Evolutionary conservation across 176 grass and related monocot species (phyloP), one percentile per base, ranked within the genome.

Genomic region (Oryza nivara): DNA sequence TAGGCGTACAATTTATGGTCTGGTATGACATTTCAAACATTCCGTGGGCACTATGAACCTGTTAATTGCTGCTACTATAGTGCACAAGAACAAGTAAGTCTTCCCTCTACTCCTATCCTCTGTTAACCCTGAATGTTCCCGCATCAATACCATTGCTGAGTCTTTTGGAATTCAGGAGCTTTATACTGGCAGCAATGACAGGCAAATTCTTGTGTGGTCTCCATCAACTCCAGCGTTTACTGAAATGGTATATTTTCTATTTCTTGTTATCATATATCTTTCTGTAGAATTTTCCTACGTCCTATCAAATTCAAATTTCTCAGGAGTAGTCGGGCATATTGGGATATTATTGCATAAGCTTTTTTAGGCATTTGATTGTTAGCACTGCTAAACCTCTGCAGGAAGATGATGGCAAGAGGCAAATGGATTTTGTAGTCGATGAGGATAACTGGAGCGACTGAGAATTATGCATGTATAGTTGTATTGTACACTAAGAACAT

Each of bases 151-250:
- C 23, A 45, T 45, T 91, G 45, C 70, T 82, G 80, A 92, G 68
- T 73, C 22, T 91, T 58, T 8, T 36, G 56, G 41, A 64, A 79
- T 82, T 32, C 83, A 98, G 96, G 96, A 95, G 82, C 89, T 98
- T 26, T 98, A 98, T 73, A 98, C 89, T 80, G 96, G 96, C 70
- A 93, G 96, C 85, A 98, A 98, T 23, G 96, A 98, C 73, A 89
- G 96, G 68, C 96, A 98, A 80, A 98, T 98, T 87, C 93, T 98
- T 82, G 93, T 98, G 83, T 98, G 93, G 96, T 90, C 96, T 81
- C 89, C 93, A 36, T 84, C 87, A 15, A 88, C 72, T 83, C 89
- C 93, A 70, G 52, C 86, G 54, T 84, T 84, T 83, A 89, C 80
- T 77, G 82, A 92, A 90, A 87, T 92, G 93, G 96, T 98, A 95